Base-by-base conservation (phyloP, 805 yeast genomes). In the Sugiyamaella mastotermitis region DNA sequence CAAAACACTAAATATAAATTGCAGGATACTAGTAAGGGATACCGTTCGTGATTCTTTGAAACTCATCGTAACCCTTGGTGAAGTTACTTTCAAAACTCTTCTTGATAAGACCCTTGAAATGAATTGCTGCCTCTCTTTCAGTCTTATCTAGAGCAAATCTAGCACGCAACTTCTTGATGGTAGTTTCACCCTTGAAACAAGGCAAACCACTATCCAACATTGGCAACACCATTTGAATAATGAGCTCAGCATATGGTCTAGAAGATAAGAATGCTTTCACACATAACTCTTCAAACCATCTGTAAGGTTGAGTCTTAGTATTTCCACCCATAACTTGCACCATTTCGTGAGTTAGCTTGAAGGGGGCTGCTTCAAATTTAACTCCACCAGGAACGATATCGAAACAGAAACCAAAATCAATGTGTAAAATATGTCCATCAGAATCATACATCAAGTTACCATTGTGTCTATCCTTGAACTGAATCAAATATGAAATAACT, bases 371-470 rank as follows among this genome's bases (percentile, higher is more conserved):
- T 54, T 92, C 99, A 57, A 92, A 94, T 54, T 80, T 85, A 34
- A 92, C 97, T 24, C 98, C 98, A 48, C 99, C 99, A 7, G 99
- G 99, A 23, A 85, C 97, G 60, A 92, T 92, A 64, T 92, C 99
- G 58, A 92, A 94, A 53, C 96, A 88, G 71, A 92, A 92, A 3
- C 99, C 99, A 65, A 92, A 92, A 64, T 92, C 99, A 61, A 94
- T 85, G 61, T 92, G 99, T 46, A 94, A 66, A 45, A 94, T 76
- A 57, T 92, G 96, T 4, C 99, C 98, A 43, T 90, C 95, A 42
- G 81, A 78, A 55, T 92, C 98, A 27, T 90, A 67, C 98, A 92
- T 90, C 42, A 92, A 88, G 58, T 92, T 92, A 54, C 98, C 98
- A 56, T 90, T 90, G 57, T 90, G 98, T 49, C 98, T 75, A 60